These are phyloP conservation scores for Dictyostelium purpureum DNA, from an alignment of 78 protist species.

Conservation along the genomic window DNA sequence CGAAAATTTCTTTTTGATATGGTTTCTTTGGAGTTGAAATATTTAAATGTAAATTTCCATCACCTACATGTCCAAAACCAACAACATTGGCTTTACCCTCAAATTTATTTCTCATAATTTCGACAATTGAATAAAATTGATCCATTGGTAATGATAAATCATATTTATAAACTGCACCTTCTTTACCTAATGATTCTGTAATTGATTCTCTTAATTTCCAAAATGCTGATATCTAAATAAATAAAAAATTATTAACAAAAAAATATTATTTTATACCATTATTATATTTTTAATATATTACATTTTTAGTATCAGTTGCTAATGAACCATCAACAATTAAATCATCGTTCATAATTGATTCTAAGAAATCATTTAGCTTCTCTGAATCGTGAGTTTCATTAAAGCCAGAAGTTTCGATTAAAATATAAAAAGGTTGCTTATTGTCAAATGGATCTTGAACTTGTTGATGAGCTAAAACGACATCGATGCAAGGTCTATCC, in stretches of 20 bases:
- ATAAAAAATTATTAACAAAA: not conserved
- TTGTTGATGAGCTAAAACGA: slow-evolving; percentile 72
- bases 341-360: slow-evolving; percentile 27
- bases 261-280: not conserved
- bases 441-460: slow-evolving; percentile 68
- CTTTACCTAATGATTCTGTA: slow-evolving; percentile 81
- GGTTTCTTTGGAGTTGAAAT: slow-evolving; percentile 62
- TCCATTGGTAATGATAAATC: slow-evolving; percentile 88
- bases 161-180: slow-evolving; percentile 86
- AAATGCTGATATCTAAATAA: slow-evolving; percentile 8
- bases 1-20: not conserved
- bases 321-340: slow-evolving; percentile 46
- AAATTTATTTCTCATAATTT: slow-evolving; percentile 64
- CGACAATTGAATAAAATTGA: slow-evolving; percentile 79
- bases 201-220: slow-evolving; percentile 91
- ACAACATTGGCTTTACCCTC: slow-evolving; percentile 7
- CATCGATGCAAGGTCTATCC: slow-evolving; percentile 79
- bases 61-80: slow-evolving; percentile 96
- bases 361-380: slow-evolving; percentile 78
- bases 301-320: slow-evolving; percentile 50
- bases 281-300: not conserved
- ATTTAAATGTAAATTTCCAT: slow-evolving; percentile 94
- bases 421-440: slow-evolving; percentile 82
- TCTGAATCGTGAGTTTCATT: slow-evolving; percentile 89
- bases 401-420: slow-evolving; percentile 92